Evolutionary conservation across 768 basidiomycete species (phyloP).

Genomic region (Suillus subaureus): DNA sequence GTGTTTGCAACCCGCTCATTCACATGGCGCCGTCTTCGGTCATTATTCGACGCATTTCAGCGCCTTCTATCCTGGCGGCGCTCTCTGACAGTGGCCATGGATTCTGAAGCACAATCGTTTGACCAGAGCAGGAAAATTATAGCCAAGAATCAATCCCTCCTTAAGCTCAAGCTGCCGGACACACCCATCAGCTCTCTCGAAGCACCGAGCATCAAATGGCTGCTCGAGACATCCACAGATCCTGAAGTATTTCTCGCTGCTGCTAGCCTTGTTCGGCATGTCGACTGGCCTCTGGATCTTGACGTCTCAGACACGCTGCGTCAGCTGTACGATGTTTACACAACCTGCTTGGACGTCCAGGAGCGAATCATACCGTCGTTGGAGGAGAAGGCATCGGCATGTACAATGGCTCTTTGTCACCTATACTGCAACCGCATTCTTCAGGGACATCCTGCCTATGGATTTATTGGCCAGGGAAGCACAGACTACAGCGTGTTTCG

Average conservation of each 20-base stretch:
- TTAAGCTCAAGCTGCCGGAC: not conserved
- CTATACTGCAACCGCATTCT: not conserved
- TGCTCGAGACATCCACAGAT: constrained; percentile 24
- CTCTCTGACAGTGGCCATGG: not conserved
- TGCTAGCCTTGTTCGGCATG: not conserved
- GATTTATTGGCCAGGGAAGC: not conserved
- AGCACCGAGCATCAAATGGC: constrained; percentile 15
- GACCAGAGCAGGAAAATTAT: too few species aligned
- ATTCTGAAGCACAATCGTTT: not conserved
- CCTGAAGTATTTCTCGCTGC: constrained; percentile 6
- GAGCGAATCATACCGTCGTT: not conserved
- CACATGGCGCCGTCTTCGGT: not conserved
- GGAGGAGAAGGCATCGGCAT: not conserved
- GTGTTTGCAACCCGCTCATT: not conserved
- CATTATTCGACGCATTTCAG: not conserved
- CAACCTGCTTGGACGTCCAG: not conserved
- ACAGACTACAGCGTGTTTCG: not conserved
- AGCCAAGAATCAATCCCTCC: not conserved
- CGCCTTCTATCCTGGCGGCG: not conserved
- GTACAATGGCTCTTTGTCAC: not conserved
- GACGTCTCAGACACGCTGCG: not conserved
- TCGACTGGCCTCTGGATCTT: not conserved
- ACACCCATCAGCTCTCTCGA: not conserved
- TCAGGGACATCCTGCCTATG: not conserved
- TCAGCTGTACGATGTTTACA: not conserved